Percentiles rank a stretch among this genome's conserved stretches.
These are phyloP conservation scores for Sarocladium brachiariae DNA, from an alignment of 2,329 filamentous ascomycete genomes.

Conservation along the genomic window DNA sequence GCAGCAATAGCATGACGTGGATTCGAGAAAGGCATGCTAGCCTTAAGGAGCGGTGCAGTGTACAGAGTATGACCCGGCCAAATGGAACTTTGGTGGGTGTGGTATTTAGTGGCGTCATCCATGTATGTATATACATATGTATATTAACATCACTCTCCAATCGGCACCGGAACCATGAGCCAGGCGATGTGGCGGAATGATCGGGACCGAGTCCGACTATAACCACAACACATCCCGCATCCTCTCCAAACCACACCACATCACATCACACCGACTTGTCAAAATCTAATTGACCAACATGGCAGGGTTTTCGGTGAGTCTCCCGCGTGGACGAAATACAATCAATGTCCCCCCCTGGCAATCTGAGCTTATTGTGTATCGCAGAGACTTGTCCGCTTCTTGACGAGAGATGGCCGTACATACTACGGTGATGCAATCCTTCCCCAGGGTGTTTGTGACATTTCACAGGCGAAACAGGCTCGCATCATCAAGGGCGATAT, in stretches of 20 bases:
- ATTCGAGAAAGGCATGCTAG: too few species aligned
- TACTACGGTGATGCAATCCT: conserved; percentile 73
- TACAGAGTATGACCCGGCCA: too few species aligned
- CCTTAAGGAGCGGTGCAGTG: too few species aligned
- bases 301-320: conserved; percentile 10
- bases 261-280: neutral
- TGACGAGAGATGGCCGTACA: conserved; percentile 60
- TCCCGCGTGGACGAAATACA: neutral
- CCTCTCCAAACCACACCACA: neutral
- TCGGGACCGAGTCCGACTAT: too few species aligned
- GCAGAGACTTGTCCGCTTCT: conserved; percentile 66
- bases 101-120: too few species aligned
- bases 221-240: neutral
- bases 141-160: too few species aligned
- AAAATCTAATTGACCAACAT: neutral
- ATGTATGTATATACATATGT: too few species aligned
- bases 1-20: too few species aligned
- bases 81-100: too few species aligned
- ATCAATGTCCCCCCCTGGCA: neutral
- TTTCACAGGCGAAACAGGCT: conserved; percentile 54
- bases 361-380: neutral
- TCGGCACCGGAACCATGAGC: too few species aligned
- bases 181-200: too few species aligned
- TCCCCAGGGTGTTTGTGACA: conserved; percentile 50
- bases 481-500: conserved; percentile 58